Conservation (phyloP, 257 asterid species). For the Thymus mandschuricus region DNA sequence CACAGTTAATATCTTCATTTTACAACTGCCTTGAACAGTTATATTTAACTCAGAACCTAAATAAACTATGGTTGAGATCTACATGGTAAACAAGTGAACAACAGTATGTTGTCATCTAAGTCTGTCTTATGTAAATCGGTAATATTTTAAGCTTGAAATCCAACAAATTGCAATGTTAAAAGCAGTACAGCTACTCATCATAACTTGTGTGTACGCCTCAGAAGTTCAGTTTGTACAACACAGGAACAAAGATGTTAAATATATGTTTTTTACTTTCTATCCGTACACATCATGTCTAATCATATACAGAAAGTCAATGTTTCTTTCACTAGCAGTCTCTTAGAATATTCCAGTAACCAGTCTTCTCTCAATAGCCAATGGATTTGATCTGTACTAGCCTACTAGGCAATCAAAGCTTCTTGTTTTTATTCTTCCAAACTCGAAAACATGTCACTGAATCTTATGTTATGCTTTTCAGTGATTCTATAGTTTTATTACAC, state of each 20-base stretch:
- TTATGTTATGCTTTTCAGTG: background rate
- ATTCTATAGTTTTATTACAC: background rate
- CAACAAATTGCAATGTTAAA: background rate
- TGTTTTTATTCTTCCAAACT: background rate
- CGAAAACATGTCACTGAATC: background rate
- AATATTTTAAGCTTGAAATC: background rate
- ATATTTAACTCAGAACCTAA: background rate
- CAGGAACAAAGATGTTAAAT: constrained; percentile 6
- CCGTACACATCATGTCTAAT: background rate
- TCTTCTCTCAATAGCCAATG: background rate
- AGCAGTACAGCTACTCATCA: background rate
- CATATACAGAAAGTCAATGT: background rate
- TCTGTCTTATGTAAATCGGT: background rate
- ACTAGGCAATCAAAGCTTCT: background rate
- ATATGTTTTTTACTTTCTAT: background rate
- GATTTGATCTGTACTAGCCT: background rate
- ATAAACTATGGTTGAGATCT: background rate
- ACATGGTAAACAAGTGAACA: background rate
- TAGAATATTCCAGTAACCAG: background rate
- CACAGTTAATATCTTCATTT: background rate
- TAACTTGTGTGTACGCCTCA: background rate
- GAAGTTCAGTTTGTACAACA: background rate
- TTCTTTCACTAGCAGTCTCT: background rate
- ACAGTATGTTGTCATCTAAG: background rate
- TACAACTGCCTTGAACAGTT: background rate